Percentiles rank a stretch among this genome's conserved stretches.
Evolutionary conservation across 2,329 filamentous ascomycete genomes (phyloP).

Genomic region (Cytospora mali): DNA sequence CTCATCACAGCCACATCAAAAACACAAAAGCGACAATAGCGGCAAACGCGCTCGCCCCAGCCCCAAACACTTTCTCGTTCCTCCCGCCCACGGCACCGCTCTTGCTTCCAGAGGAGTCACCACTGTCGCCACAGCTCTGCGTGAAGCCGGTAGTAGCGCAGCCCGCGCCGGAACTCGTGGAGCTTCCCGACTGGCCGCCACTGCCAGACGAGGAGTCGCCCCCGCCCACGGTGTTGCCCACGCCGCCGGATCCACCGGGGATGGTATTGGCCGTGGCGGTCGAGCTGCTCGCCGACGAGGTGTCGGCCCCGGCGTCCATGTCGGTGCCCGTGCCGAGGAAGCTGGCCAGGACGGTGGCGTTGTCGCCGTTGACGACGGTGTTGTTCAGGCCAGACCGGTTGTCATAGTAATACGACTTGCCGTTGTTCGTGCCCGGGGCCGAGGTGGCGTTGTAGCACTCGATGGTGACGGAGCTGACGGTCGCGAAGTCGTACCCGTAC

Average conservation of each 20-base stretch:
- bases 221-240: constrained; percentile 31
- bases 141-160: constrained; percentile 46
- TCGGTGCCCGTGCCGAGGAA: constrained; percentile 81
- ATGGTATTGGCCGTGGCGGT: constrained; percentile 30
- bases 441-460: constrained; percentile 74
- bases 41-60: constrained; percentile 42
- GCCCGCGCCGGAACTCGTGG: constrained; percentile 28
- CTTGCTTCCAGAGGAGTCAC: constrained; percentile 26
- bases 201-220: constrained; percentile 29
- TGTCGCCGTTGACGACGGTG: constrained; percentile 75
- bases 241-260: constrained; percentile 37
- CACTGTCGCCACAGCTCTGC: constrained; percentile 41
- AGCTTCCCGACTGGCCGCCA: constrained; percentile 30
- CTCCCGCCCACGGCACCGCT: constrained; percentile 31
- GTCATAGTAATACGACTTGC: constrained; percentile 76
- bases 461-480: constrained; percentile 75
- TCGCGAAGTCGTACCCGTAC: constrained; percentile 86
- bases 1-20: constrained; percentile 36
- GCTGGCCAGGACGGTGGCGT: constrained; percentile 75
- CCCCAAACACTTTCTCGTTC: constrained; percentile 26
- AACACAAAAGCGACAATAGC: constrained; percentile 40
- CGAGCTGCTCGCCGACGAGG: constrained; percentile 28
- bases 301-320: constrained; percentile 54
- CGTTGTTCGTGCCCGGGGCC: constrained; percentile 67
- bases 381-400: constrained; percentile 68